Conservation (phyloP, 306 rosid genomes). For the Rubus idaeus region DNA sequence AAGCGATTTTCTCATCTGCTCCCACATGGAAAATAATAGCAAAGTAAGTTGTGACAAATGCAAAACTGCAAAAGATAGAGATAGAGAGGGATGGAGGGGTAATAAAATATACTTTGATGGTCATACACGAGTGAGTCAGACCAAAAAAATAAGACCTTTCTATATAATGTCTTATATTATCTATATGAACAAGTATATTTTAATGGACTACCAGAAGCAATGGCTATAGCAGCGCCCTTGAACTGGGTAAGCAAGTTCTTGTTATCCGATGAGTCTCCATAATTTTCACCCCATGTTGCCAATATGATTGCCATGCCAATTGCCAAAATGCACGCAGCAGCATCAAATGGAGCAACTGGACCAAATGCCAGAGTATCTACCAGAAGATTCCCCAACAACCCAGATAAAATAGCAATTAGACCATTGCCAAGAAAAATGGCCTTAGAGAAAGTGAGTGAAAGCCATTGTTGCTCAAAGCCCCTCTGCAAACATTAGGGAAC, state of each 20-base stretch:
- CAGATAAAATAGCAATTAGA: constrained; percentile 79
- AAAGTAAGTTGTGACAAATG: not conserved
- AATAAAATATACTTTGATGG: too few relatives aligned
- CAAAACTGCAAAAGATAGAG: not conserved
- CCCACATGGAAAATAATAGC: constrained; percentile 11
- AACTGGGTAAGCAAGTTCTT: constrained; percentile 85
- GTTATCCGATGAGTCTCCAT: constrained; percentile 77
- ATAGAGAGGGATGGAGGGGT: not conserved
- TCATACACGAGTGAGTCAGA: not conserved
- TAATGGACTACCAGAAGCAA: constrained; percentile 75
- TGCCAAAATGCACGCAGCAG: constrained; percentile 94
- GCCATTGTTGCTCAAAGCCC: constrained; percentile 95
- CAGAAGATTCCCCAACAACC: constrained; percentile 86
- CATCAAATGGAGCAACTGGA: constrained; percentile 98
- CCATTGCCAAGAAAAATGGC: constrained; percentile 96
- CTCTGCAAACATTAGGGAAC: constrained; percentile 52
- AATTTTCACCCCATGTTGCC: constrained; percentile 86
- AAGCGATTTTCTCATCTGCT: constrained; percentile 81
- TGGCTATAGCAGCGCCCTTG: constrained; percentile 87
- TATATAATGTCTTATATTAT: not conserved
- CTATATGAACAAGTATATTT: not conserved
- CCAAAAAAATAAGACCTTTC: not conserved
- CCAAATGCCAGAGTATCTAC: constrained; percentile 81
- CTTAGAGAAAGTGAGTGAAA: constrained; percentile 85
- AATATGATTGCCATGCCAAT: constrained; percentile 85